Evolutionary conservation across 345 rosid genomes (phyloP), one percentile per base, ranked within the genome.

Genomic region (Corchorus capsularis): DNA sequence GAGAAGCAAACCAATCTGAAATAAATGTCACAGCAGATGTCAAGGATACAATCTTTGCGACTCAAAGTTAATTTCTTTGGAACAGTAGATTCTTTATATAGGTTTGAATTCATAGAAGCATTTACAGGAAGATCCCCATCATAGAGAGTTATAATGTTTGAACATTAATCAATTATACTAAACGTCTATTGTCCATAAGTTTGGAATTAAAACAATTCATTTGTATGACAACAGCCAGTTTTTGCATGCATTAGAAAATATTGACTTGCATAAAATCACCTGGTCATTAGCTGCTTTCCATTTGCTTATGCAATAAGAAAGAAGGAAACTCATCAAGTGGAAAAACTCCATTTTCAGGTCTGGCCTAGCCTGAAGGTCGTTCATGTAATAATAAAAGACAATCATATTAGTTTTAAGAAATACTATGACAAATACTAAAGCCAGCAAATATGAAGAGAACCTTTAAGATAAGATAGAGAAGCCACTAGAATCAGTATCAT

Each of bases 301-400:
- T 79, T 88, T 88, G 92, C 81, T 80, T 39, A 86, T 85, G 86
- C 96, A 89, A 79, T 89, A 88, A 79, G 96, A 89, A 54, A 91
- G 92, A 75, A 89, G 91, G 80, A 91, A 91, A 81, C 91, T 88
- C 89, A 86, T 88, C 80, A 91, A 76, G 79, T 91, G 96, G 77
- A 91, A 91, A 78, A 91, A 82, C 81, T 91, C 96, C 96, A 87
- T 88, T 77, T 85, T 91, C 81, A 89, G 82, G 76, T 89, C 96
- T 12, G 88, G 88, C 92, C 88, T 86, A 47, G 93, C 93, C 93
- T 91, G 88, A 34, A 52, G 77, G 69, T 49, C 72, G 59, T 67
- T 70, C 27, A 73, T 32, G 57, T 46, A 45, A 72, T 43, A 22
- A 71, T 57, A 64, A 35, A 19, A 14, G 10, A 27, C 19, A 59